Evolutionary conservation across 208 protist species (phyloP).

Genomic region (Leishmania aethiopica): DNA sequence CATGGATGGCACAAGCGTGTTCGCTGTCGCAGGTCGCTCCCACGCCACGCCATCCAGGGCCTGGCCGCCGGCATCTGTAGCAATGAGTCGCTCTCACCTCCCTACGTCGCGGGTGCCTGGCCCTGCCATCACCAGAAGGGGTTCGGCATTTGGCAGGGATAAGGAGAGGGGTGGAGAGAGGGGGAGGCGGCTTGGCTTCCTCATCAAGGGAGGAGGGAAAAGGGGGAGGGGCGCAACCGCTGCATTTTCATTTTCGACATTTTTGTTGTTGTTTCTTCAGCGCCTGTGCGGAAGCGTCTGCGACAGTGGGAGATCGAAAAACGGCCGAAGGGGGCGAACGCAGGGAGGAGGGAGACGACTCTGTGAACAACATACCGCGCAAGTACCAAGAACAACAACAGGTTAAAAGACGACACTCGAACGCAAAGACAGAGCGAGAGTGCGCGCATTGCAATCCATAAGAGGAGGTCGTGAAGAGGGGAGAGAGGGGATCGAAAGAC

Average conservation of each 20-base stretch:
- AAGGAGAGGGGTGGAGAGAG: too few species aligned
- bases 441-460: background rate
- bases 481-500: background rate
- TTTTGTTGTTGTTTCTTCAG: background rate
- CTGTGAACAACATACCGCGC: background rate
- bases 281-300: too few species aligned
- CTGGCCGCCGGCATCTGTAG: background rate
- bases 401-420: background rate
- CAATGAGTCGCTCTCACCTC: background rate
- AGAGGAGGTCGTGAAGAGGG: background rate
- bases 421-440: background rate
- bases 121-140: background rate
- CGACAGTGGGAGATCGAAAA: background rate
- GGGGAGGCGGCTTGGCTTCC: background rate
- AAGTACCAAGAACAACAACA: background rate
- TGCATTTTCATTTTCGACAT: background rate
- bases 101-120: background rate
- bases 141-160: background rate
- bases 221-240: background rate
- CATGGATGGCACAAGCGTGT: background rate
- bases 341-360: background rate
- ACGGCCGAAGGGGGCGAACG: background rate
- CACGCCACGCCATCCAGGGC: background rate
- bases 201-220: too few species aligned
- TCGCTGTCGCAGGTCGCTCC: background rate